A percentile compares a stretch with the other conserved stretches of the same genome.
Conservation (phyloP, 768 basidiomycete genomes). For the Artomyces pyxidatus region DNA sequence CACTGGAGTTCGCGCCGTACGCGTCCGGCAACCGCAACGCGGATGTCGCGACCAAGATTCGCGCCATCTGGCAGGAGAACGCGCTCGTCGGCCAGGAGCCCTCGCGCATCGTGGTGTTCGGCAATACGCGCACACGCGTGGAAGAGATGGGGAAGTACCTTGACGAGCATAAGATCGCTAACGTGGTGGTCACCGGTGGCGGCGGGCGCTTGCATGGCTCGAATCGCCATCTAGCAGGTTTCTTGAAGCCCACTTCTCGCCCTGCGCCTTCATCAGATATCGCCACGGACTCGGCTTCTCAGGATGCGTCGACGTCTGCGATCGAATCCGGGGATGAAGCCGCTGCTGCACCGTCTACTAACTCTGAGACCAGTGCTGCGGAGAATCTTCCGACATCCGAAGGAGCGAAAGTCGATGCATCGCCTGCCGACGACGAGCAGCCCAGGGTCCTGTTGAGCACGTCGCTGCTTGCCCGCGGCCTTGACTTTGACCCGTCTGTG, state of each 20-base stretch:
- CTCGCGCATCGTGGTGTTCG: constrained; percentile 75
- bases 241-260: constrained; percentile 7
- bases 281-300: no score
- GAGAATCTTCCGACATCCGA: not conserved
- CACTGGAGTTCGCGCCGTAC: constrained; percentile 68
- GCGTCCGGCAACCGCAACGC: constrained; percentile 74
- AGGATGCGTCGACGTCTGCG: no score
- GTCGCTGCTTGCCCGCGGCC: constrained; percentile 81
- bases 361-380: no score
- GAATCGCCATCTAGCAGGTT: constrained; percentile 13
- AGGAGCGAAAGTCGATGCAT: constrained; percentile 2
- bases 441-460: constrained; percentile 82
- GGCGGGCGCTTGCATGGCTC: constrained; percentile 8
- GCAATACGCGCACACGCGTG: constrained; percentile 39
- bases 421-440: constrained; percentile 19
- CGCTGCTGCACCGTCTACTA: constrained; percentile 2
- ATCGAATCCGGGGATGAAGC: constrained; percentile 28
- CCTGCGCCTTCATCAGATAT: no score
- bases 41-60: constrained; percentile 70
- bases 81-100: constrained; percentile 28
- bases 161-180: constrained; percentile 2
- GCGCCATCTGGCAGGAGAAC: constrained; percentile 69
- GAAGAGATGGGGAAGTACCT: constrained; percentile 13
- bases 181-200: constrained; percentile 10
- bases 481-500: constrained; percentile 80